Evolutionary conservation across 768 basidiomycete genomes (phyloP).

Genomic region (Xerocomellus dryophilus): DNA sequence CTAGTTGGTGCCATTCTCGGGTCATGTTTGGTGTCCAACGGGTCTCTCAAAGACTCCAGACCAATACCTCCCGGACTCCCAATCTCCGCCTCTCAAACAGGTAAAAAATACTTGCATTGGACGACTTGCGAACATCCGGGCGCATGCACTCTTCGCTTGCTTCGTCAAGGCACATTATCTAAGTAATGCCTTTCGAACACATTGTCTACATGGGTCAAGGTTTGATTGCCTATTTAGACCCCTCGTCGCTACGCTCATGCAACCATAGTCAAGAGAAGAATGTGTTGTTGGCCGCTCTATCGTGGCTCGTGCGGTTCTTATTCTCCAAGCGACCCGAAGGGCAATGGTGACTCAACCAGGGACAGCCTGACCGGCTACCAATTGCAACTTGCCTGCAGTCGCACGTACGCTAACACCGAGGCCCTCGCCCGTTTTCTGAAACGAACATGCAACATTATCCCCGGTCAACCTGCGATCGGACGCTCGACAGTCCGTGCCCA

Average conservation of each 20-base stretch:
- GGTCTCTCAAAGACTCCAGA: neutral
- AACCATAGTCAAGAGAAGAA: neutral
- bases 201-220: neutral
- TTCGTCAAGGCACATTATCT: neutral
- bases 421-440: neutral
- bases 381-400: neutral
- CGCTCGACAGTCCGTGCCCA: neutral
- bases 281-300: neutral
- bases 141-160: neutral
- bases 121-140: neutral
- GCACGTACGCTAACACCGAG: neutral
- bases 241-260: neutral
- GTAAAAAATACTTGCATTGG: neutral
- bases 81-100: neutral
- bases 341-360: neutral
- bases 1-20: neutral
- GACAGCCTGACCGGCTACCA: neutral
- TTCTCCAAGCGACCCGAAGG: neutral
- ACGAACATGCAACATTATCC: neutral
- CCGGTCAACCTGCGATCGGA: conserved; percentile 2
- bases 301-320: neutral
- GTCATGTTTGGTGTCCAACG: conserved; percentile 1
- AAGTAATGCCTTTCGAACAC: neutral
- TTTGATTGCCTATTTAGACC: conserved; percentile 1
- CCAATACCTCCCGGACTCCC: neutral